These are phyloP conservation scores for Lagenidium giganteum DNA, from an alignment of 352 stramenopile species.

Conservation along the genomic window DNA sequence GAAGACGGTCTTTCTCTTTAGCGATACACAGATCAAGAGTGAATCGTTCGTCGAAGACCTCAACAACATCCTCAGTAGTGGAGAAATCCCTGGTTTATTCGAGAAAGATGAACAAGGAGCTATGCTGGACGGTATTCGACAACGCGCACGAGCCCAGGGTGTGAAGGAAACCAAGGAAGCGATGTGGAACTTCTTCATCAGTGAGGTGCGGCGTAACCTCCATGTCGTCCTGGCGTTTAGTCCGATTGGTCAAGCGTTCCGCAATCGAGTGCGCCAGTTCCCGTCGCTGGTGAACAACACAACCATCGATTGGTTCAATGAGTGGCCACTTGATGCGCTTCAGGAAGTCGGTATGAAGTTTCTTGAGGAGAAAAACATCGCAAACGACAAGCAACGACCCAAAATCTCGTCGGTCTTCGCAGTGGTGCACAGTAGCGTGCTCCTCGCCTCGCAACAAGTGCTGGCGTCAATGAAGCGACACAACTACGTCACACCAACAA, in stretches of 20 bases:
- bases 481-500: conserved; percentile 94
- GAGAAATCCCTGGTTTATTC: conserved; percentile 90
- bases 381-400: conserved; percentile 54
- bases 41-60: conserved; percentile 92
- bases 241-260: conserved; percentile 87
- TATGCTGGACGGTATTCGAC: conserved; percentile 82
- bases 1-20: conserved; percentile 90
- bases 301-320: conserved; percentile 93
- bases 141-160: conserved; percentile 53
- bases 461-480: conserved; percentile 87
- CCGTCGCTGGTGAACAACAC: conserved; percentile 93
- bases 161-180: conserved; percentile 87
- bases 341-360: conserved; percentile 93
- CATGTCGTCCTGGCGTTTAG: conserved; percentile 92
- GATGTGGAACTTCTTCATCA: conserved; percentile 93
- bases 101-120: conserved; percentile 87
- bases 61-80: conserved; percentile 91
- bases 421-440: conserved; percentile 84
- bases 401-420: conserved; percentile 88
- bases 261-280: conserved; percentile 84
- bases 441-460: conserved; percentile 79
- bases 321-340: conserved; percentile 89
- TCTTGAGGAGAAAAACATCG: conserved; percentile 83
- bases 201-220: conserved; percentile 85
- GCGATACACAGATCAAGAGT: conserved; percentile 93